Percentiles rank a stretch among this genome's conserved stretches.
Conservation (phyloP, 257 asterid genomes). For the Gentiana straminea region DNA sequence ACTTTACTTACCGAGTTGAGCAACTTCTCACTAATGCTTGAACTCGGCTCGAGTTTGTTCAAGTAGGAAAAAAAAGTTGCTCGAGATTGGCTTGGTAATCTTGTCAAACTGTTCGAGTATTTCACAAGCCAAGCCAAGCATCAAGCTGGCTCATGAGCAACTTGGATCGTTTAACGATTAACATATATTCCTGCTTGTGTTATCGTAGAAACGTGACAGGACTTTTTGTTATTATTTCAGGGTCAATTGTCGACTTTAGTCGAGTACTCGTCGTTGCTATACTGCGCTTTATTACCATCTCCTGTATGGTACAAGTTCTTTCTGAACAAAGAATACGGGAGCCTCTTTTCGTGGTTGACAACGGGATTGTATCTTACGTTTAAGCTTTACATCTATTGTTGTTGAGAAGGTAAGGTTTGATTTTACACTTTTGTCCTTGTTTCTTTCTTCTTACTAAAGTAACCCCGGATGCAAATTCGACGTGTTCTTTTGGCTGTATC, state of each 20-base stretch:
- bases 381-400: constrained; percentile 58
- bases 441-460: neutral
- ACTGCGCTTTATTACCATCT: constrained; percentile 77
- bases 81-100: too few relatives aligned
- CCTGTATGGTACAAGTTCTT: constrained; percentile 93
- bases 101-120: too few relatives aligned
- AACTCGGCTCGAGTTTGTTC: too few relatives aligned
- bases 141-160: too few relatives aligned
- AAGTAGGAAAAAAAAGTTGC: too few relatives aligned
- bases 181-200: too few relatives aligned
- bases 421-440: neutral
- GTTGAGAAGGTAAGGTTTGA: constrained; percentile 84
- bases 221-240: constrained; percentile 19
- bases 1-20: too few relatives aligned
- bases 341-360: constrained; percentile 74
- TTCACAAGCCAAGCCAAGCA: too few relatives aligned
- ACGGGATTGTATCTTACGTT: constrained; percentile 83
- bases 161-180: too few relatives aligned
- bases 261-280: constrained; percentile 65
- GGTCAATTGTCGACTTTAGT: constrained; percentile 83
- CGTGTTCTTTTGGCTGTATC: constrained; percentile 1
- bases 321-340: constrained; percentile 78
- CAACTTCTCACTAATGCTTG: too few relatives aligned
- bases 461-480: constrained; percentile 4
- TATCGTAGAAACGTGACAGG: too few relatives aligned